Conservation (phyloP, 768 basidiomycete genomes). For the Tricholoma terreum region DNA sequence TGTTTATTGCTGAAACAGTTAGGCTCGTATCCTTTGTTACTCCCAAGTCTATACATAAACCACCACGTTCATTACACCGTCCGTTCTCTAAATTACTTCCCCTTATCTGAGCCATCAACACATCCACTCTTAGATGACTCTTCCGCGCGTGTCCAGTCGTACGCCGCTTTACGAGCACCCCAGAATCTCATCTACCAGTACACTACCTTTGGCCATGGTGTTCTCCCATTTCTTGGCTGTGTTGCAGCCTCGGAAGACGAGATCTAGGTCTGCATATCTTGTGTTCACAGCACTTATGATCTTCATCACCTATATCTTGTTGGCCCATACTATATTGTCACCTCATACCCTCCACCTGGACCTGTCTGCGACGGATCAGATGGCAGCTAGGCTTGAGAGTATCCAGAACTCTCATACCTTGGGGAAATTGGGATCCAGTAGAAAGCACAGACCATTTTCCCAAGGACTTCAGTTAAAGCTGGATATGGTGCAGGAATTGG, state of each 20-base stretch:
- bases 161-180: conserved; percentile 32
- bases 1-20: not conserved
- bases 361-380: conserved; percentile 29
- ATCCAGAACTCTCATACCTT: conserved; percentile 34
- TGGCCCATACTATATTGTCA: conserved; percentile 41
- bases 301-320: conserved; percentile 54
- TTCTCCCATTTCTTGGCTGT: conserved; percentile 27
- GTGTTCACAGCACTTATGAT: conserved; percentile 50
- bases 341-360: conserved; percentile 33
- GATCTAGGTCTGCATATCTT: conserved; percentile 52
- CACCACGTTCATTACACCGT: conserved; percentile 8
- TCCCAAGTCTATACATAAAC: not conserved
- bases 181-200: conserved; percentile 17
- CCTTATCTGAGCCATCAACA: not conserved
- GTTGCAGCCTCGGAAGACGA: conserved; percentile 43
- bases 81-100: not conserved
- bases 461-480: conserved; percentile 44
- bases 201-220: conserved; percentile 13
- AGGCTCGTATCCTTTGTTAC: not conserved
- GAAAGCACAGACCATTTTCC: conserved; percentile 15
- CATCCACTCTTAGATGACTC: conserved; percentile 17
- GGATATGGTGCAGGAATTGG: conserved; percentile 59
- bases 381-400: conserved; percentile 32
- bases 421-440: conserved; percentile 15
- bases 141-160: conserved; percentile 26